These are phyloP conservation scores for Crucihimalaya himalaica DNA, from an alignment of 345 rosid genomes.

Conservation along the genomic window DNA sequence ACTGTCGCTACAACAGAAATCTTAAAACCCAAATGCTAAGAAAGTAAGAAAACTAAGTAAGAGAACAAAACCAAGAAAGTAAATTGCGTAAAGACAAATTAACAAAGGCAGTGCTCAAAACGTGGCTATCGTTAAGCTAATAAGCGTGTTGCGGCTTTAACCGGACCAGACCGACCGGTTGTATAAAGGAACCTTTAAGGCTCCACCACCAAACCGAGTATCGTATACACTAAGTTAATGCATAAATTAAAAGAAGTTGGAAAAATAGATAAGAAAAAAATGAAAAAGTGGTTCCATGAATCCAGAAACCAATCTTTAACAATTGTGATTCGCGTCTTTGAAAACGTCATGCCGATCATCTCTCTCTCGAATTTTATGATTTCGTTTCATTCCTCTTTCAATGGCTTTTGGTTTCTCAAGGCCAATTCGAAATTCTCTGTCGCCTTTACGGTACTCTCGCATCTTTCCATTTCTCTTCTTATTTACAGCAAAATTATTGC, in stretches of 20 bases:
- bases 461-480: not conserved
- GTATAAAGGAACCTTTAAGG: not conserved
- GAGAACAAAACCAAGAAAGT: not conserved
- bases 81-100: not conserved
- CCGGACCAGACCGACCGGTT: not conserved
- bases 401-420: not conserved
- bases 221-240: not conserved
- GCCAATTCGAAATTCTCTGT: not conserved
- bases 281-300: not conserved
- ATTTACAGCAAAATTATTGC: not conserved
- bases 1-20: not conserved
- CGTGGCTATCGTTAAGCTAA: constrained; percentile 25
- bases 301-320: constrained; percentile 16
- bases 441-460: constrained; percentile 12
- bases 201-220: not conserved
- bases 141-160: not conserved
- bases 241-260: no score
- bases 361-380: not conserved
- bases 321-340: not conserved
- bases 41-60: not conserved
- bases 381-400: not conserved
- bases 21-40: not conserved
- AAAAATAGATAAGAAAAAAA: no score
- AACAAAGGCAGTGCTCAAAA: constrained; percentile 1
- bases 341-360: not conserved